These are phyloP conservation scores for Prasinococcaceae sp. DNA, from an alignment of 139 green algal species.

Conservation along the genomic window DNA sequence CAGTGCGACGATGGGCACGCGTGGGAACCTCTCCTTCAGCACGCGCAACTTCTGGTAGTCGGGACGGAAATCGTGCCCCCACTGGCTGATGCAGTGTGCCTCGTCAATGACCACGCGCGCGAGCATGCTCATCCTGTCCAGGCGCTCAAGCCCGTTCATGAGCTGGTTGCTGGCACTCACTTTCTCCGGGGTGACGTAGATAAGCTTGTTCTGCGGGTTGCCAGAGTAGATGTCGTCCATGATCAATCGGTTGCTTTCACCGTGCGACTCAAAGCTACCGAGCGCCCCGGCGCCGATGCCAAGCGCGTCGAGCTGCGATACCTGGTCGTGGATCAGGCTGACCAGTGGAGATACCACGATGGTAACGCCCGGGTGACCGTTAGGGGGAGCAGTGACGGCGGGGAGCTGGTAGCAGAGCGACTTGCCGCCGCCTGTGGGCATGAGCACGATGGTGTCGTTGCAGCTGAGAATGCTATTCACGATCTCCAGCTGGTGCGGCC, in stretches of 20 bases:
- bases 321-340: conserved; percentile 81
- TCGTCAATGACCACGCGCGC: conserved; percentile 59
- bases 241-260: conserved; percentile 1
- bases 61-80: conserved; percentile 67
- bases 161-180: conserved; percentile 33
- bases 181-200: conserved; percentile 83
- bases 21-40: conserved; percentile 31
- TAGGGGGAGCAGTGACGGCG: too few relatives aligned
- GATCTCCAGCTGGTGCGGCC: conserved; percentile 33
- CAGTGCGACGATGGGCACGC: conserved; percentile 44
- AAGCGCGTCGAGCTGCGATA: too few relatives aligned
- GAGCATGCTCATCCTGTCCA: conserved; percentile 32
- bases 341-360: conserved; percentile 86
- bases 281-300: too few relatives aligned
- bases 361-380: too few relatives aligned
- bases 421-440: conserved; percentile 87
- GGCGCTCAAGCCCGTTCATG: conserved; percentile 36
- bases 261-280: too few relatives aligned
- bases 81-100: conserved; percentile 58
- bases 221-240: conserved; percentile 8
- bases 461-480: conserved; percentile 45
- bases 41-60: conserved; percentile 56
- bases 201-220: conserved; percentile 30
- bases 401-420: conserved; percentile 56
- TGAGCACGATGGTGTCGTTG: conserved; percentile 73